These are phyloP conservation scores for Globisporangium splendens DNA, from an alignment of 352 stramenopile species.

Conservation along the genomic window DNA sequence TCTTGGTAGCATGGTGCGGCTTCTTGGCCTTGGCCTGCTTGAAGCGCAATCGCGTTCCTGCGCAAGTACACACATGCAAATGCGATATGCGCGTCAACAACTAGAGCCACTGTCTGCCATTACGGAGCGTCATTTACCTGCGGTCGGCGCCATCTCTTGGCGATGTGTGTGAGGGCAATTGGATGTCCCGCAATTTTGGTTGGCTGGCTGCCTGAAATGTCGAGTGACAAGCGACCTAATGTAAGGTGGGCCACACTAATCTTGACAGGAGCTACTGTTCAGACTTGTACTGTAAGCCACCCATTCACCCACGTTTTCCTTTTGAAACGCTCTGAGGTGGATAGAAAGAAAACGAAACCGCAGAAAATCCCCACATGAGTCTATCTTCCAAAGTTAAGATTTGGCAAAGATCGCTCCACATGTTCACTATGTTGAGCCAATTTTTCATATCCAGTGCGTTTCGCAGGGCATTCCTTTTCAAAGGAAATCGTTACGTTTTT, in stretches of 20 bases:
- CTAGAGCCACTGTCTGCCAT: too few species aligned
- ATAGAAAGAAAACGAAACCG: neutral
- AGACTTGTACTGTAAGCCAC: neutral
- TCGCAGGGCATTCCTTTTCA: neutral
- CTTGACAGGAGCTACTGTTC: neutral
- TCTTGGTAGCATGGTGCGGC: conserved; percentile 42
- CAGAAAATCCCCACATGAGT: neutral
- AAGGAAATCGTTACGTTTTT: neutral
- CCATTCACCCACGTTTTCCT: neutral
- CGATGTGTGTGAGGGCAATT: neutral
- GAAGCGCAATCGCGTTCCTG: conserved; percentile 72
- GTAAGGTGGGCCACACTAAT: neutral
- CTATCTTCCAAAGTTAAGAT: neutral
- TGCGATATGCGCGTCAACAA: too few species aligned
- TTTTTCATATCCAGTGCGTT: neutral
- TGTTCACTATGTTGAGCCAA: neutral
- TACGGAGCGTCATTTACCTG: neutral
- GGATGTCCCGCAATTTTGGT: neutral
- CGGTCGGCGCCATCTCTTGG: neutral
- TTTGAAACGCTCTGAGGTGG: neutral
- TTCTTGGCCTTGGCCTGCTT: conserved; percentile 60
- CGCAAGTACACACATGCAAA: too few species aligned
- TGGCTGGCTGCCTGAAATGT: neutral
- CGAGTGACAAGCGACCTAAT: neutral
- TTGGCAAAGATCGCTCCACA: neutral